Conservation (phyloP, 129 eudicot species). For the Artemisia annua region DNA sequence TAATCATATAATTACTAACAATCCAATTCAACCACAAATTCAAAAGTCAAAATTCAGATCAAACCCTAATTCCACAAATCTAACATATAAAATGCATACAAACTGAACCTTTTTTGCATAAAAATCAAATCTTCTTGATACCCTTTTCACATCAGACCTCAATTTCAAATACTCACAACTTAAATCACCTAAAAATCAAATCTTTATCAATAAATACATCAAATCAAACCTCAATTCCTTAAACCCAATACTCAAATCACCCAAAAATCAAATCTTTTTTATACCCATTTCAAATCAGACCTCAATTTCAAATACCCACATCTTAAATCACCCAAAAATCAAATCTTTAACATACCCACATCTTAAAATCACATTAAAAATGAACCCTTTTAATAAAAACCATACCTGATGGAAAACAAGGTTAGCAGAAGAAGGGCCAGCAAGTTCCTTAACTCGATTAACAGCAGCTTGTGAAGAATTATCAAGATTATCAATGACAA, state of each 20-base stretch:
- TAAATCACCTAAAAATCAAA: too few species aligned
- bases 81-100: neutral
- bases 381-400: neutral
- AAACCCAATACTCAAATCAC: too few species aligned
- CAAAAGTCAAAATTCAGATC: neutral
- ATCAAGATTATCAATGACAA: conserved; percentile 75
- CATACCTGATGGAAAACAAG: conserved; percentile 72
- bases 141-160: neutral
- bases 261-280: too few species aligned
- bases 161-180: neutral
- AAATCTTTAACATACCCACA: neutral
- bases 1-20: neutral
- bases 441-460: conserved; percentile 66
- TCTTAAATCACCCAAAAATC: too few species aligned
- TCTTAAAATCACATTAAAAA: neutral
- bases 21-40: neutral
- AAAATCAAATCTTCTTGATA: too few species aligned
- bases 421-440: conserved; percentile 58
- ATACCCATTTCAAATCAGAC: neutral
- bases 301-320: too few species aligned
- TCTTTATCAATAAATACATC: too few species aligned
- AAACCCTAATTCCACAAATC: neutral
- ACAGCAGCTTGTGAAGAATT: conserved; percentile 64
- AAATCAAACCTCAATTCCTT: too few species aligned
- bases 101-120: too few species aligned